Evolutionary conservation across 1,284 basidiomycete genomes (phyloP).

Genomic region (Cryptococcus deneoformans): DNA sequence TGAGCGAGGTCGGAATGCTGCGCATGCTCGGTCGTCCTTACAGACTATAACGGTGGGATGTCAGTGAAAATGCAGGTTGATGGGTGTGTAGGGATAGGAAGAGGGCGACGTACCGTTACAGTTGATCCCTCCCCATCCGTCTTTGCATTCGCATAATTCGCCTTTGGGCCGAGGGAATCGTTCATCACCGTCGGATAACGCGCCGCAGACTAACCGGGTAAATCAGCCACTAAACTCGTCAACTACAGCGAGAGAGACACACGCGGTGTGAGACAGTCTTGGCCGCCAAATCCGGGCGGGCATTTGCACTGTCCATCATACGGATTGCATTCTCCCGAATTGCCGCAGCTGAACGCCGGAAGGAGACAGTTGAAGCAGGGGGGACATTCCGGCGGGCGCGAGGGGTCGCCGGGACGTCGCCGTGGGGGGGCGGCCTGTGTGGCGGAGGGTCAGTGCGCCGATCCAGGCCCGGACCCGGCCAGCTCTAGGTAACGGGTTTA

Average conservation of each 20-base stretch:
- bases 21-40: constrained; percentile 70
- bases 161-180: constrained; percentile 74
- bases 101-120: constrained; percentile 73
- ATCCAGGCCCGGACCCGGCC: too few species aligned
- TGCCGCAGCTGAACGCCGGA: constrained; percentile 76
- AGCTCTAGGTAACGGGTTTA: too few species aligned
- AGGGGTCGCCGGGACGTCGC: too few species aligned
- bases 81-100: too few species aligned
- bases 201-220: constrained; percentile 69
- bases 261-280: constrained; percentile 83
- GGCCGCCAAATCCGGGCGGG: constrained; percentile 84
- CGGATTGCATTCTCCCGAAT: constrained; percentile 78
- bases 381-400: constrained; percentile 38
- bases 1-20: constrained; percentile 63
- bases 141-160: constrained; percentile 79
- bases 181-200: constrained; percentile 81
- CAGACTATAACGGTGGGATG: constrained; percentile 61
- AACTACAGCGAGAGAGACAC: constrained; percentile 39
- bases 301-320: constrained; percentile 90
- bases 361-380: constrained; percentile 84
- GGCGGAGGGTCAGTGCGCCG: too few species aligned
- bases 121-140: constrained; percentile 94
- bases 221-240: background rate
- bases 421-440: too few species aligned
- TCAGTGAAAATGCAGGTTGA: background rate